Conservation (phyloP, 345 rosid genomes). For the Eucalyptus lansdowneana region DNA sequence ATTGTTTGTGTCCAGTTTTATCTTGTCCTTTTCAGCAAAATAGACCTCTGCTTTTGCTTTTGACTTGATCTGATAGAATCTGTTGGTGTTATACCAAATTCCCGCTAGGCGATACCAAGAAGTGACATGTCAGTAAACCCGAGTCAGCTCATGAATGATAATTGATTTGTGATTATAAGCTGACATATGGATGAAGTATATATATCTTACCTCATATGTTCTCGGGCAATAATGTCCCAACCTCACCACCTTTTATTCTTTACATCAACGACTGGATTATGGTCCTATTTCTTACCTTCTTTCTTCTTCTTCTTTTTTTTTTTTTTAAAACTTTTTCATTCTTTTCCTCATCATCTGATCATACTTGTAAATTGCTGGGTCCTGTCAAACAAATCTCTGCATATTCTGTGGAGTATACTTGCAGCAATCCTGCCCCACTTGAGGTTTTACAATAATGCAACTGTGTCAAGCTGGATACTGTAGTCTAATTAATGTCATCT, state of each 20-base stretch:
- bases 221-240: background rate
- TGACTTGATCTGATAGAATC: background rate
- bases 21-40: background rate
- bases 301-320: no score
- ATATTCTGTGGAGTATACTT: background rate
- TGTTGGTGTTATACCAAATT: background rate
- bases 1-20: background rate
- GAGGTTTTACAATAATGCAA: background rate
- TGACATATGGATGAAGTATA: background rate
- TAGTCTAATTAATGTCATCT: background rate
- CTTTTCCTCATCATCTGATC: background rate
- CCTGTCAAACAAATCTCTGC: background rate
- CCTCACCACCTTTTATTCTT: background rate
- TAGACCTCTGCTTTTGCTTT: background rate
- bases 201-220: background rate
- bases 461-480: background rate
- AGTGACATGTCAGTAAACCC: background rate
- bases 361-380: background rate
- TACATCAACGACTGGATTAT: background rate
- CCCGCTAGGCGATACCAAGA: background rate
- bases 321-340: background rate
- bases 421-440: background rate
- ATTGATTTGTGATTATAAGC: background rate
- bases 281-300: background rate
- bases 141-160: background rate